Base-by-base conservation (phyloP, 2,329 filamentous ascomycete genomes). In the Fusarium tanahbumbuense region DNA sequence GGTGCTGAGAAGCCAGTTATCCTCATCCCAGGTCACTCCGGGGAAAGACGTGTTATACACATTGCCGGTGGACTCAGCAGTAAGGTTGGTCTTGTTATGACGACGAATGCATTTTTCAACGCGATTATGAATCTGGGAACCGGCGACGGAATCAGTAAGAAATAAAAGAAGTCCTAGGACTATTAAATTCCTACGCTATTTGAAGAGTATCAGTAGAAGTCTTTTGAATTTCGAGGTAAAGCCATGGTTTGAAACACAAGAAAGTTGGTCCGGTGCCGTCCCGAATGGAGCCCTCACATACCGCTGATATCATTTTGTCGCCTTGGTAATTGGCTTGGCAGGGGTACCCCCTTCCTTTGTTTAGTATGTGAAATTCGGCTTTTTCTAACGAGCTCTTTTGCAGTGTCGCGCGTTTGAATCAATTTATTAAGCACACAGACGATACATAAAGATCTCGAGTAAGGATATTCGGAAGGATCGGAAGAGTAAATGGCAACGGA, bases 1-100 rank as follows among this genome's bases (percentile, higher is more conserved):
- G 9, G 58, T 60, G 5, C 22, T 42, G 2, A 60, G 54, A 22
- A 41, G 42, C 58, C 58, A 60, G 44, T 60, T 59, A 2, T 48
- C 58, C 3, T 30, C 56, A 2, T 60, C 58, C 58, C 58, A 60
- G 5, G 58, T 49, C 4, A 60, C 58, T 1, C 44, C 44, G 2
- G 27, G 15, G 16, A 60, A 60, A 6, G 58, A 49, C 2, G 58
- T 60, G 3, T 59, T 3, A n/a, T 60, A 60, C 0, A 11, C 20
- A 6, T 34, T 34, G 3, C 34, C 6, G 5, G 18, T 34, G 13
- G 23, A 8, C 5, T 41, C 30, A 9, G 15, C 1, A 2, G 16
- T 18, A 10, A 42, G 22, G 6, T 4, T 34, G 1, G n/a, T 23
- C 0, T 7, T 3, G 22, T 27, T 23, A 18, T 60, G 25, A 12